Percentiles rank a stretch among this genome's conserved stretches.
Evolutionary conservation across 2,329 filamentous ascomycete species (phyloP).

Genomic region (Fusarium nurragi): DNA sequence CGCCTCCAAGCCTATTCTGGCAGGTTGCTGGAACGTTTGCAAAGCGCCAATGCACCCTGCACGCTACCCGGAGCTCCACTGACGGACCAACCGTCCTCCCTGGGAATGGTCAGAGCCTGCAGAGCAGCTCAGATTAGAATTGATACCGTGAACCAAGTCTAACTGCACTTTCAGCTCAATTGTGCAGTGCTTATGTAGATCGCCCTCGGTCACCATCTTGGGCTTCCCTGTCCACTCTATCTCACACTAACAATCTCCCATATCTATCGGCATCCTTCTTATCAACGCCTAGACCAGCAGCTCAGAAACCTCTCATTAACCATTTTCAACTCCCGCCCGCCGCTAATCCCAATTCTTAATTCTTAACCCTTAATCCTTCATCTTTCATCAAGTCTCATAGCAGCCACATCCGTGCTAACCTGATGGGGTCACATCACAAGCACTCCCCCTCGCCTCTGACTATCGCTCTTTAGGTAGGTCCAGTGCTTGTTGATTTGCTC

Average conservation of each 20-base stretch:
- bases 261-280: neutral
- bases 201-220: constrained; percentile 1
- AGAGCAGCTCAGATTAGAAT: too few species aligned
- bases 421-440: neutral
- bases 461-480: neutral
- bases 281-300: constrained; percentile 2
- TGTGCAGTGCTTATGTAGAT: neutral
- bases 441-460: neutral
- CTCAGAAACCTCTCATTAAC: neutral
- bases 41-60: constrained; percentile 20
- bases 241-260: neutral
- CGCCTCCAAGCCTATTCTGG: constrained; percentile 38
- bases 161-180: neutral
- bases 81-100: constrained; percentile 13
- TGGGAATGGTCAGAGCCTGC: constrained; percentile 1
- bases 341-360: neutral
- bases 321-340: constrained; percentile 5
- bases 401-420: neutral
- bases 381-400: neutral
- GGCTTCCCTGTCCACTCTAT: neutral
- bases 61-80: constrained; percentile 23
- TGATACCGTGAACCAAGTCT: too few species aligned
- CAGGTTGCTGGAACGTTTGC: constrained; percentile 45
- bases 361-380: neutral
- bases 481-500: neutral